Conservation (phyloP, 352 stramenopile genomes). For the Globisporangium middletonii region DNA sequence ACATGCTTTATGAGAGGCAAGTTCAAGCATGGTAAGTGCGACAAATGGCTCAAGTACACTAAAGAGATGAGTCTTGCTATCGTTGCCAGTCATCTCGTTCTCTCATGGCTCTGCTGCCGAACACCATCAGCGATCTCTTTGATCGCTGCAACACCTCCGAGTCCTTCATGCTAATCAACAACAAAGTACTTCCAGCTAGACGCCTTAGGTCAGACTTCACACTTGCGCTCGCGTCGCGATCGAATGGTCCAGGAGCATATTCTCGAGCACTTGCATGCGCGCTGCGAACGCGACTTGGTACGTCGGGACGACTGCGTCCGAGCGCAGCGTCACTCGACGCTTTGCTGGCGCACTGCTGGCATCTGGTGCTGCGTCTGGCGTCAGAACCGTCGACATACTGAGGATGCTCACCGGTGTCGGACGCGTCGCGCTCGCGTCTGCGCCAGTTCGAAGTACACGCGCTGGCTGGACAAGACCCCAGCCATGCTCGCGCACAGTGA, state of each 20-base stretch:
- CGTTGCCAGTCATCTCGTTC: no score
- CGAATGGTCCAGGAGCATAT: constrained; percentile 10
- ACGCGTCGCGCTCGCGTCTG: background rate
- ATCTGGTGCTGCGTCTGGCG: background rate
- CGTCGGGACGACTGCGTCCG: constrained; percentile 5
- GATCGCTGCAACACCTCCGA: no score
- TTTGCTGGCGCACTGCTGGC: background rate
- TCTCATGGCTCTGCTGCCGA: no score
- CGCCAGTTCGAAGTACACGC: background rate
- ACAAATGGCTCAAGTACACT: no score
- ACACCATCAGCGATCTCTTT: no score
- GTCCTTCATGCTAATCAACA: no score
- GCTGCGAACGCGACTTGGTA: background rate
- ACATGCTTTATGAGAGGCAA: no score
- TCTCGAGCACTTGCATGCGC: constrained; percentile 14
- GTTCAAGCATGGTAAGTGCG: no score
- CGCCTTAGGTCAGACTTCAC: background rate
- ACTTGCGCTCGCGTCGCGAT: background rate
- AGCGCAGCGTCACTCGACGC: background rate
- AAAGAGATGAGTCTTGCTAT: no score
- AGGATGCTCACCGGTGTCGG: background rate
- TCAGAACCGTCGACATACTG: constrained; percentile 1
- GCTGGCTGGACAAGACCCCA: constrained; percentile 3
- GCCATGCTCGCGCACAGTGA: constrained; percentile 3
- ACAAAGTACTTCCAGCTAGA: background rate